Evolutionary conservation across 2,329 filamentous ascomycete species (phyloP), one percentile per base, ranked within the genome.

Genomic region (Myrmaecium sp.): DNA sequence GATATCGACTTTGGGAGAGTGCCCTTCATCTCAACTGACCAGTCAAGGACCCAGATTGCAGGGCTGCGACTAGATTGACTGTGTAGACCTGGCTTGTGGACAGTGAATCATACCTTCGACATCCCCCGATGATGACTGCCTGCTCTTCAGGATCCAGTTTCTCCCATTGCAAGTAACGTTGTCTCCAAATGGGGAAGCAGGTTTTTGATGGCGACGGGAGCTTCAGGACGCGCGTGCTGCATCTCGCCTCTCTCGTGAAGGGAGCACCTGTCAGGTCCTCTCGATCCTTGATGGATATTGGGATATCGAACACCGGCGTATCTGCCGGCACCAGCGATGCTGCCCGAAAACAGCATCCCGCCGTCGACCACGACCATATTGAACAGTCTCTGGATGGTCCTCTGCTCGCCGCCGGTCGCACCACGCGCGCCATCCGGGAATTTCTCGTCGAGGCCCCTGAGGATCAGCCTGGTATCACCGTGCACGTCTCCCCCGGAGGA

Each of bases 401-500:
- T 44, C 11, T 60, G 47, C n/a, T 63, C 32, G 29, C 29, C 23
- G 29, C 29, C 29, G 25, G 26, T 21, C 21, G 29, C 29, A 17
- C 29, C 29, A 12, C 27, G 16, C 16, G 22, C 22, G 5, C 29
- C 25, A 18, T 35, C 28, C 0, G 64, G 64, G 42, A 64, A 68
- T 18, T 64, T 51, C 2, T 53, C 38, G 39, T 79, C 70, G 1
- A 82, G 65, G 44, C 70, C 74, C 14, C 49, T 48, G 12, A 82
- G 47, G 38, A 81, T 80, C 13, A 80, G 62, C 3, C 71, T 66
- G 2, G 71, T 72, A 54, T 82, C 76, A 33, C 69, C 55, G 52
- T 79, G 81, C 22, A 82, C 53, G 41, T 78, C 67, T 5, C 65
- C 58, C 10, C 72, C 74, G 36, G 80, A 69, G 13, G 68, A 53